These are phyloP conservation scores for Somion occarium DNA, from an alignment of 1,284 basidiomycete genomes.

Conservation along the genomic window DNA sequence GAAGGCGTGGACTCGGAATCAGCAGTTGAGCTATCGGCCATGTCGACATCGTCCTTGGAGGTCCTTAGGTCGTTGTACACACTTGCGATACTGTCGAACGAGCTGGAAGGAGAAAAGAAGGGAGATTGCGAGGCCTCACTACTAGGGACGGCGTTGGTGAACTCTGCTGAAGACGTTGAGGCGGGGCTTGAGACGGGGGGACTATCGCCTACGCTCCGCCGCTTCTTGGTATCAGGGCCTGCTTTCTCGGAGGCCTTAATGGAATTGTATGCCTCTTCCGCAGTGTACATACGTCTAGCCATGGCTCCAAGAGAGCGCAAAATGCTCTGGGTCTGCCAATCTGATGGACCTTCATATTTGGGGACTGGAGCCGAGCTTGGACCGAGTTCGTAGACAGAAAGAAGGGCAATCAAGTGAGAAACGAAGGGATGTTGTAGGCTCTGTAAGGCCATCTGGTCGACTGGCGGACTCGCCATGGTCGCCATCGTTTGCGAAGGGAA, in stretches of 20 bases:
- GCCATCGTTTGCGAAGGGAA: not conserved
- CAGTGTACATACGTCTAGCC: conserved; percentile 54
- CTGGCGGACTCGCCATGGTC: not conserved
- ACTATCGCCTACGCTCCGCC: conserved; percentile 42
- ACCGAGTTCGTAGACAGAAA: conserved; percentile 36
- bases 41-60: conserved; percentile 23
- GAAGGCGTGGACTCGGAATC: conserved; percentile 24
- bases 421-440: conserved; percentile 29
- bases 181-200: conserved; percentile 17
- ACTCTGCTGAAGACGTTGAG: conserved; percentile 19
- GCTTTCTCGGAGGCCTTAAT: conserved; percentile 36
- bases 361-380: conserved; percentile 45
- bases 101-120: conserved; percentile 29
- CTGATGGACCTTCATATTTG: conserved; percentile 55
- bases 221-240: conserved; percentile 44
- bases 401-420: conserved; percentile 33
- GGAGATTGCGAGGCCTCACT: conserved; percentile 13
- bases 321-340: conserved; percentile 64
- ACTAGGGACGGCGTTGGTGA: conserved; percentile 16
- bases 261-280: conserved; percentile 44
- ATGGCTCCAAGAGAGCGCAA: conserved; percentile 50
- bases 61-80: conserved; percentile 31
- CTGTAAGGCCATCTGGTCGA: not conserved
- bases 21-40: conserved; percentile 17
- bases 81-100: conserved; percentile 38